Evolutionary conservation across 2,329 filamentous ascomycete genomes (phyloP).

Genomic region (Fusarium phyllophilum): DNA sequence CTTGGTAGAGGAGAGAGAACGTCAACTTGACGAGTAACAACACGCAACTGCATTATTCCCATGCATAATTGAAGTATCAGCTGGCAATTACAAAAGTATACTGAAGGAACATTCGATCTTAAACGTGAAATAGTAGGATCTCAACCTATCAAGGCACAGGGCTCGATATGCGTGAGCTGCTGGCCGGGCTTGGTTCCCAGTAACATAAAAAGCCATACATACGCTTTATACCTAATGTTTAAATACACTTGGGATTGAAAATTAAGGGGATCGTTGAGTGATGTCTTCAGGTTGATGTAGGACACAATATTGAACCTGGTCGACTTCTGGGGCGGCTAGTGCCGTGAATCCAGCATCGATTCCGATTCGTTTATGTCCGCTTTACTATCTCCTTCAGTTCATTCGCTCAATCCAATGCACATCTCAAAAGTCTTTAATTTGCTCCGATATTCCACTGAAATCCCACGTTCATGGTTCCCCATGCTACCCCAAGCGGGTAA

Average conservation of each 20-base stretch:
- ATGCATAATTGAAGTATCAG: rapidly evolving
- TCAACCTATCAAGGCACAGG: neutral
- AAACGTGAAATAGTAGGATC: neutral
- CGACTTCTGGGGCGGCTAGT: neutral
- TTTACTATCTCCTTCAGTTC: rapidly evolving
- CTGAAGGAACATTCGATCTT: rapidly evolving
- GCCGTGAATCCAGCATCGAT: rapidly evolving
- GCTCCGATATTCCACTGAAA: rapidly evolving
- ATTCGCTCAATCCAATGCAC: no score
- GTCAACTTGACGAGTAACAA: rapidly evolving
- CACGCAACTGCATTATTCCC: rapidly evolving
- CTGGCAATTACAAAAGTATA: rapidly evolving
- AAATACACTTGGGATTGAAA: no score
- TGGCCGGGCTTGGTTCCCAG: rapidly evolving
- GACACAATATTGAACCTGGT: rapidly evolving
- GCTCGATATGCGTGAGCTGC: rapidly evolving
- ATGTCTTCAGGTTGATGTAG: neutral
- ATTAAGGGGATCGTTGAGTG: no score
- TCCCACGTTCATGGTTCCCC: neutral
- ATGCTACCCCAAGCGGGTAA: neutral
- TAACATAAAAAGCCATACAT: rapidly evolving
- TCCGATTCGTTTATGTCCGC: rapidly evolving
- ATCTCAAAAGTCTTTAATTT: neutral
- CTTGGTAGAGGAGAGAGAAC: rapidly evolving
- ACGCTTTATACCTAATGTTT: rapidly evolving